These are phyloP conservation scores for Phytopythium mirpurense DNA, from an alignment of 352 stramenopile species.

Conservation along the genomic window DNA sequence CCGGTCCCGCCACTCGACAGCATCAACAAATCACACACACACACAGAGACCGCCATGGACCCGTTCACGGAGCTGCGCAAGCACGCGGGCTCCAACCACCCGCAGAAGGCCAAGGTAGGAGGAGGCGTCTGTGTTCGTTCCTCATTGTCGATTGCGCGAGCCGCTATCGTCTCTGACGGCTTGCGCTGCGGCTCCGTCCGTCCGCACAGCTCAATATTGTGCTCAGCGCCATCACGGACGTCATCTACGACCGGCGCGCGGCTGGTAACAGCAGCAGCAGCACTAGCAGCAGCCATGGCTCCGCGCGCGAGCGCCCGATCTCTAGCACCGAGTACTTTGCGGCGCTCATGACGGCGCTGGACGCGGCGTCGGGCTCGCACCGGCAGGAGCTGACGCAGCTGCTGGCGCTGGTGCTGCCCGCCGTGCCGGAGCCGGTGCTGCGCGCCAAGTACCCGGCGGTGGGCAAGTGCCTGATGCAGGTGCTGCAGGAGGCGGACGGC, in stretches of 20 bases:
- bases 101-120: conserved; percentile 64
- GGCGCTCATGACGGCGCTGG: conserved; percentile 82
- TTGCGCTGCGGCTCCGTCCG: too few species aligned
- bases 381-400: conserved; percentile 75
- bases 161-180: too few species aligned
- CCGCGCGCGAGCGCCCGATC: conserved; percentile 20
- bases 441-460: conserved; percentile 75
- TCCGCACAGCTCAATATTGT: conserved; percentile 72
- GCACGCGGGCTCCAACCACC: conserved; percentile 69
- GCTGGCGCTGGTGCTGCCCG: conserved; percentile 69
- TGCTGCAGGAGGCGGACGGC: conserved; percentile 63
- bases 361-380: conserved; percentile 64
- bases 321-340: conserved; percentile 87
- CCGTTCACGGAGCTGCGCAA: conserved; percentile 76
- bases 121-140: background rate
- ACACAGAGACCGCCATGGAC: conserved; percentile 49
- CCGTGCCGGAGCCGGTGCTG: conserved; percentile 67
- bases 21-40: too few species aligned
- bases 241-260: conserved; percentile 73
- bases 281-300: background rate
- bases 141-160: background rate
- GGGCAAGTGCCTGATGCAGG: conserved; percentile 57
- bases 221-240: conserved; percentile 72
- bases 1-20: too few species aligned
- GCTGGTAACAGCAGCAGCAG: background rate